Conservation (phyloP, 768 basidiomycete genomes). For the Suillus variegatus region DNA sequence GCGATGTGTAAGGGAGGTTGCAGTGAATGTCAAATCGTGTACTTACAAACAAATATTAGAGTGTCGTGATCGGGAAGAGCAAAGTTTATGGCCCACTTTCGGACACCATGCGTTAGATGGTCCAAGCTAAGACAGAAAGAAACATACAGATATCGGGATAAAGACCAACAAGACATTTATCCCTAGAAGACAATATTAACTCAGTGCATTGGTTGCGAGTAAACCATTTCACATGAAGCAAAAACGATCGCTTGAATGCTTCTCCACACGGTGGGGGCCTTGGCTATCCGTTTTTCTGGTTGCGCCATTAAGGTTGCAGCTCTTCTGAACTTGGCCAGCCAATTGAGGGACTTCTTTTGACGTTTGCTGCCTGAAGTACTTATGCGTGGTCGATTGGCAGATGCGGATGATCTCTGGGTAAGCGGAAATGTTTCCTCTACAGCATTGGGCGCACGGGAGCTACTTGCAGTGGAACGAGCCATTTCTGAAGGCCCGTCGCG, state of each 20-base stretch:
- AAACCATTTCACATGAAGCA: constrained; percentile 52
- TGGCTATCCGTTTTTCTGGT: constrained; percentile 39
- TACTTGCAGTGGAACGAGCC: neutral
- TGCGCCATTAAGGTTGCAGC: constrained; percentile 31
- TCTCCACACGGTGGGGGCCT: constrained; percentile 43
- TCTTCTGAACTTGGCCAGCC: constrained; percentile 12
- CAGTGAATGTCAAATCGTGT: neutral
- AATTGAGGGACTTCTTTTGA: neutral
- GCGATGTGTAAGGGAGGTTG: neutral
- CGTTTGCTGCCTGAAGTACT: neutral
- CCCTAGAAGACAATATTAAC: constrained; percentile 40
- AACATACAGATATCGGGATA: constrained; percentile 67
- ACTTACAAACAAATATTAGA: constrained; percentile 75
- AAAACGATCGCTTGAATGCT: constrained; percentile 56
- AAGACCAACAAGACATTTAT: constrained; percentile 68
- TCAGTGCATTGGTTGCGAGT: neutral
- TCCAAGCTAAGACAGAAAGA: constrained; percentile 2
- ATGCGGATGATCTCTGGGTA: neutral
- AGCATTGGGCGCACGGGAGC: neutral
- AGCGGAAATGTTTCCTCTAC: neutral
- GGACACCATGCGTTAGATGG: constrained; percentile 2
- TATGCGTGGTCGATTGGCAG: neutral
- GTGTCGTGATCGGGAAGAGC: constrained; percentile 52
- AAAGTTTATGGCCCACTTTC: constrained; percentile 75
- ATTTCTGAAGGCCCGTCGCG: neutral